phyloP scores from a whole-genome alignment of 108 stramenopile species.

The Hondaea fermentalgiana region DNA sequence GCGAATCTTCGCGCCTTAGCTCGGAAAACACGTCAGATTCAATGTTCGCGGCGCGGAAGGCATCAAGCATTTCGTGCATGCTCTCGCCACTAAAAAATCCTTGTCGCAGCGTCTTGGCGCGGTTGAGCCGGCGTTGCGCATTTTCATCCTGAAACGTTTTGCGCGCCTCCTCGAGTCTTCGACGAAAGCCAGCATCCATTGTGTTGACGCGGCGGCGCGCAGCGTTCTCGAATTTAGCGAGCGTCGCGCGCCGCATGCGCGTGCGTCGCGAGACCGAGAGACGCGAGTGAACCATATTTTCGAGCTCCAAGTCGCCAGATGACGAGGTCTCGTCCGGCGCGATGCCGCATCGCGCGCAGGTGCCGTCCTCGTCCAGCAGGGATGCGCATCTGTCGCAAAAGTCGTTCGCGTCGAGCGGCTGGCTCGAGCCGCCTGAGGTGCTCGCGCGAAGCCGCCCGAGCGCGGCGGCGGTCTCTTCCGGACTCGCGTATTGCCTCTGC shows the following conservation, averaged over 20 bases:
- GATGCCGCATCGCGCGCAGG: neutral
- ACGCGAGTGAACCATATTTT: neutral
- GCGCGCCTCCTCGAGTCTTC: neutral
- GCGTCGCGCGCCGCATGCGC: neutral
- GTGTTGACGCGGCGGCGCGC: neutral
- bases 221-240: neutral
- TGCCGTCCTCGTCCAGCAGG: neutral
- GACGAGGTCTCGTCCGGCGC: neutral
- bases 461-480: too few species aligned
- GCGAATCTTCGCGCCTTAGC: neutral
- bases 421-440: too few species aligned
- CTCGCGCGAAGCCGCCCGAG: too few species aligned
- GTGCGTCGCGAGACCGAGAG: neutral
- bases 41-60: neutral
- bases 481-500: too few species aligned
- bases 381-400: neutral
- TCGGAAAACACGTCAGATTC: neutral
- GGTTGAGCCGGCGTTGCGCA: neutral
- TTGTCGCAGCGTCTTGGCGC: neutral
- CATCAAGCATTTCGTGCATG: neutral
- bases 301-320: neutral
- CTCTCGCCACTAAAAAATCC: neutral
- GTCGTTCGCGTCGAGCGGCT: neutral
- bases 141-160: neutral
- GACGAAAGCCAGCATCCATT: neutral